Conservation (phyloP, 495 filamentous ascomycete species). For the Aspergillus panamensis region DNA sequence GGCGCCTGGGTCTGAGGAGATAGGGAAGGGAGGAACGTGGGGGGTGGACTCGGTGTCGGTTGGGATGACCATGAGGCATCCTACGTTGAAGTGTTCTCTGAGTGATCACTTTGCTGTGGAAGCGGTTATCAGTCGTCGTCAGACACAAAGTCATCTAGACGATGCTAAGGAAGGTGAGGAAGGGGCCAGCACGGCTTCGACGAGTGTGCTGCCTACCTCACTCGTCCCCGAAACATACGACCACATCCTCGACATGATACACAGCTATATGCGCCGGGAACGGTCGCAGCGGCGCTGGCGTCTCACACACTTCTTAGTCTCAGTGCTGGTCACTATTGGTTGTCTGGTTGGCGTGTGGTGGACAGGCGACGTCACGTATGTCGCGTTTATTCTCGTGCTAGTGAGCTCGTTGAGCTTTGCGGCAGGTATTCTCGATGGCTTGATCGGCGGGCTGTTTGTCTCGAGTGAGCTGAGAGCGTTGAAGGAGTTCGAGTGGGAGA, state of each 20-base stretch:
- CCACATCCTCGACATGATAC: conserved; percentile 64
- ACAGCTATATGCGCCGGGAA: conserved; percentile 65
- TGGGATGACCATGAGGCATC: conserved; percentile 80
- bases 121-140: conserved; percentile 36
- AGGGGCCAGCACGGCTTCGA: neutral
- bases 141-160: neutral
- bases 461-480: conserved; percentile 75
- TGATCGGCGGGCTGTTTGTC: conserved; percentile 85
- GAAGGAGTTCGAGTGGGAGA: conserved; percentile 95
- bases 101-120: conserved; percentile 89
- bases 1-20: conserved; percentile 29
- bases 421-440: conserved; percentile 73
- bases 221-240: conserved; percentile 61
- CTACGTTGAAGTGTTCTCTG: conserved; percentile 73
- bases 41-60: conserved; percentile 63
- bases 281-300: conserved; percentile 65
- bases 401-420: conserved; percentile 71
- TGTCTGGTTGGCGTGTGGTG: conserved; percentile 86
- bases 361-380: conserved; percentile 63
- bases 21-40: conserved; percentile 45
- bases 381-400: conserved; percentile 76
- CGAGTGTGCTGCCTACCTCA: conserved; percentile 25
- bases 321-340: conserved; percentile 59
- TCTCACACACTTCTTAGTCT: conserved; percentile 65
- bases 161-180: neutral